A percentile compares a stretch with the other conserved stretches of the same genome.
phyloP scores from a whole-genome alignment of 305 asterid species.

The Fraxinus dipetala region DNA sequence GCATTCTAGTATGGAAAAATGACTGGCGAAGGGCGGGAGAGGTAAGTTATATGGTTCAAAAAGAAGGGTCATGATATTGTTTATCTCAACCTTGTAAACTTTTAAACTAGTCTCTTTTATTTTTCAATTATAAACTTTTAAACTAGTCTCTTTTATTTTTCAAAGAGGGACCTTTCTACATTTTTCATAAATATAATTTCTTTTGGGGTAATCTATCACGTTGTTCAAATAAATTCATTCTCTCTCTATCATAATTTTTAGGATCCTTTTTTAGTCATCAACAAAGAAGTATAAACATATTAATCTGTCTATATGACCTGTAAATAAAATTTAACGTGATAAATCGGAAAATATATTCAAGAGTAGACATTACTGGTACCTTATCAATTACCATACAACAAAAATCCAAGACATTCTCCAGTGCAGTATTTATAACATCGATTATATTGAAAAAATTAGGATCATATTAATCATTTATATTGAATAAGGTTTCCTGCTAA shows the following conservation, averaged over 20 bases:
- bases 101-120: background rate
- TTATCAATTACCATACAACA: background rate
- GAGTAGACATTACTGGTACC: background rate
- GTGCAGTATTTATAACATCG: background rate
- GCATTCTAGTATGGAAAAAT: background rate
- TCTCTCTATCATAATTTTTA: background rate
- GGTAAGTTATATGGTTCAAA: background rate
- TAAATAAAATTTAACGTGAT: background rate
- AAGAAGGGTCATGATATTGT: background rate
- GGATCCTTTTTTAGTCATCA: background rate
- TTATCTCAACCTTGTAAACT: background rate
- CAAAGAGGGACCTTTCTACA: background rate
- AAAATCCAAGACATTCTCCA: background rate
- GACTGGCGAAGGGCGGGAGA: background rate
- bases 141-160: background rate
- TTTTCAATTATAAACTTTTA: background rate
- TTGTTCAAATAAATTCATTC: background rate
- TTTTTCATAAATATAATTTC: background rate
- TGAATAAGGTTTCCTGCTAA: background rate
- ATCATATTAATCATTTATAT: background rate
- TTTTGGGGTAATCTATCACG: background rate
- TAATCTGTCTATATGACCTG: background rate
- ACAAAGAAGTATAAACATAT: background rate
- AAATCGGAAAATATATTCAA: background rate
- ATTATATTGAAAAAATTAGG: background rate